Percentiles rank a stretch among this genome's conserved stretches.
These are phyloP conservation scores for Sarocladium brachiariae DNA, from an alignment of 2,329 filamentous ascomycete species.

Conservation along the genomic window DNA sequence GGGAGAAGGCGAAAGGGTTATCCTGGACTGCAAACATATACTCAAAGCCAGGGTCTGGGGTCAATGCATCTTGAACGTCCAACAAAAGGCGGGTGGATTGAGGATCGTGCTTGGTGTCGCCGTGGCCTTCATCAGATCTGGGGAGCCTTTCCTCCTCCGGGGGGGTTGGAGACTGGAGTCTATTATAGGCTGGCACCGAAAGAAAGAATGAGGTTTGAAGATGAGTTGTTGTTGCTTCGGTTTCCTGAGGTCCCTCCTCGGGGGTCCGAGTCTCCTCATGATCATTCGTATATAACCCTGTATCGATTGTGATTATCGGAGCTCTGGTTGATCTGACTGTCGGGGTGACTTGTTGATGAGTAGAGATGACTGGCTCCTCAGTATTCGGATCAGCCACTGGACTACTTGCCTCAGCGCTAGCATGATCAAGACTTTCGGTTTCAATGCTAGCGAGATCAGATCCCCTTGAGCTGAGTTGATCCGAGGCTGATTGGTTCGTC, in stretches of 20 bases:
- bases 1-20: constrained; percentile 80
- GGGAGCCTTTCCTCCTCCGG: neutral
- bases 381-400: neutral
- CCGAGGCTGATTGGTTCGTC: neutral
- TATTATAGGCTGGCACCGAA: no score
- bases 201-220: no score
- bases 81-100: neutral
- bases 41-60: constrained; percentile 69
- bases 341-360: no score
- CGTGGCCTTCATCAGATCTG: neutral
- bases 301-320: no score
- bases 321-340: no score
- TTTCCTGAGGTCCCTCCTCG: no score
- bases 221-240: no score
- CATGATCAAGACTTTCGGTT: neutral
- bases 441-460: neutral
- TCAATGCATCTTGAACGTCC: constrained; percentile 59
- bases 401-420: neutral
- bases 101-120: neutral
- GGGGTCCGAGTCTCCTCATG: no score
- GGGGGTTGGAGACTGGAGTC: no score
- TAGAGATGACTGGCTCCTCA: no score
- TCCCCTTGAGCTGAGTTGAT: neutral
- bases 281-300: no score
- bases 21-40: constrained; percentile 69